Conservation (phyloP, 331 rosid genomes). For the Phaseolus coccineus region DNA sequence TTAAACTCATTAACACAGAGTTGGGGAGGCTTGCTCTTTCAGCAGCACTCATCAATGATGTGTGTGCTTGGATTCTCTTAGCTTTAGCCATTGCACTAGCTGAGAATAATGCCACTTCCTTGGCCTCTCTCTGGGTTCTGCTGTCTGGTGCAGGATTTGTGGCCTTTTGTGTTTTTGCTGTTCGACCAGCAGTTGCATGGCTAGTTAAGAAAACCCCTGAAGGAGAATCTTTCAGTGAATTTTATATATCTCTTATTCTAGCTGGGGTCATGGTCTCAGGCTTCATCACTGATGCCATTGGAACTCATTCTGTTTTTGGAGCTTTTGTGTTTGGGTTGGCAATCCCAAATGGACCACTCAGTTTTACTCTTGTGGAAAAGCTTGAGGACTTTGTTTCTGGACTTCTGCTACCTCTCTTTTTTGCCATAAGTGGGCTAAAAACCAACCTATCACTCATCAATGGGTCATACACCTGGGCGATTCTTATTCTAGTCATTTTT, state of each 20-base stretch:
- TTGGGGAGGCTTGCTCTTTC: slow-evolving; percentile 59
- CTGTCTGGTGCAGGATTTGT: slow-evolving; percentile 73
- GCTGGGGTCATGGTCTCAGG: slow-evolving; percentile 95
- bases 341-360: slow-evolving; percentile 87
- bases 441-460: slow-evolving; percentile 57
- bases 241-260: slow-evolving; percentile 71
- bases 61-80: slow-evolving; percentile 85
- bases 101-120: slow-evolving; percentile 52
- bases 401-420: slow-evolving; percentile 87
- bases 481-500: slow-evolving; percentile 59
- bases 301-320: slow-evolving; percentile 91
- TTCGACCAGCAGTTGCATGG: slow-evolving; percentile 74
- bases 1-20: slow-evolving; percentile 75
- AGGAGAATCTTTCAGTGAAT: slow-evolving; percentile 80
- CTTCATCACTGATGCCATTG: slow-evolving; percentile 88
- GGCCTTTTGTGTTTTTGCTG: slow-evolving; percentile 51
- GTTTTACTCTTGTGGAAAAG: slow-evolving; percentile 84
- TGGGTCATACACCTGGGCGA: slow-evolving; percentile 58
- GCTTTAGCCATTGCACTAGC: slow-evolving; percentile 85
- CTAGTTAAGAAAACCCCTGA: slow-evolving; percentile 77
- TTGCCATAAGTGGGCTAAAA: slow-evolving; percentile 87
- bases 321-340: slow-evolving; percentile 89
- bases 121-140: slow-evolving; percentile 82
- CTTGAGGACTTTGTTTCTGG: slow-evolving; percentile 97
- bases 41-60: slow-evolving; percentile 67